phyloP scores from a whole-genome alignment of 192 early-diverging fungal species.

The Pilobolus umbonatus region DNA sequence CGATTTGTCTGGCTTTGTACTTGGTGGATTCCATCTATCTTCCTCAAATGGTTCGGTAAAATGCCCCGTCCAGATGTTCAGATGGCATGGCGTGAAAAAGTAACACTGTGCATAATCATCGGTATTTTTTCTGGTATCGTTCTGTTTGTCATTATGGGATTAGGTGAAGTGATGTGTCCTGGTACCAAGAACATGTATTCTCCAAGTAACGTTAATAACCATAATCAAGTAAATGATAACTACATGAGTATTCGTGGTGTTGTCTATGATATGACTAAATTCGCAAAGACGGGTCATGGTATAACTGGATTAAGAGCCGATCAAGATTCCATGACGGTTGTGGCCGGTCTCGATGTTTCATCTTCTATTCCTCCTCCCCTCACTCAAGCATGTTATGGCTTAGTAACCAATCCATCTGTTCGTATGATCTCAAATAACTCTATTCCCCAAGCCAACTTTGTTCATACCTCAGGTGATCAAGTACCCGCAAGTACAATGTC shows the following conservation, averaged over 20 bases:
- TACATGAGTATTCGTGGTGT: slow-evolving; percentile 56
- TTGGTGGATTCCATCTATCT: slow-evolving; percentile 73
- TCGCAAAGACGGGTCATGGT: slow-evolving; percentile 57
- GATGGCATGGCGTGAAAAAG: slow-evolving; percentile 97
- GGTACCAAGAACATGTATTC: slow-evolving; percentile 59
- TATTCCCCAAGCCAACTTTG: slow-evolving; percentile 19
- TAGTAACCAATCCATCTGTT: slow-evolving; percentile 26
- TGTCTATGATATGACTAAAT: slow-evolving; percentile 68
- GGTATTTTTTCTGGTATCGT: slow-evolving; percentile 68
- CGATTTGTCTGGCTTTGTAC: slow-evolving; percentile 80
- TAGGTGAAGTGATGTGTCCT: slow-evolving; percentile 84
- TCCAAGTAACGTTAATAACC: slow-evolving; percentile 50
- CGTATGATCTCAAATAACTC: neutral
- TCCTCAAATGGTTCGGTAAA: slow-evolving; percentile 55
- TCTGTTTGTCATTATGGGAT: slow-evolving; percentile 87
- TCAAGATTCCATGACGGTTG: slow-evolving; percentile 35
- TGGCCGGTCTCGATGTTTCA: slow-evolving; percentile 62
- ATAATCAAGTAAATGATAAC: slow-evolving; percentile 51
- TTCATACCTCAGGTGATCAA: slow-evolving; percentile 26
- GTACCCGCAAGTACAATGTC: slow-evolving; percentile 1
- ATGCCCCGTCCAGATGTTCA: slow-evolving; percentile 89
- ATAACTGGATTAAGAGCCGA: slow-evolving; percentile 32
- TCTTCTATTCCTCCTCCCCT: slow-evolving; percentile 52
- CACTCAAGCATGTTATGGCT: slow-evolving; percentile 50
- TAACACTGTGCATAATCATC: slow-evolving; percentile 81